Evolutionary conservation across 257 asterid genomes (phyloP).

Genomic region (Rauvolfia tetraphylla): DNA sequence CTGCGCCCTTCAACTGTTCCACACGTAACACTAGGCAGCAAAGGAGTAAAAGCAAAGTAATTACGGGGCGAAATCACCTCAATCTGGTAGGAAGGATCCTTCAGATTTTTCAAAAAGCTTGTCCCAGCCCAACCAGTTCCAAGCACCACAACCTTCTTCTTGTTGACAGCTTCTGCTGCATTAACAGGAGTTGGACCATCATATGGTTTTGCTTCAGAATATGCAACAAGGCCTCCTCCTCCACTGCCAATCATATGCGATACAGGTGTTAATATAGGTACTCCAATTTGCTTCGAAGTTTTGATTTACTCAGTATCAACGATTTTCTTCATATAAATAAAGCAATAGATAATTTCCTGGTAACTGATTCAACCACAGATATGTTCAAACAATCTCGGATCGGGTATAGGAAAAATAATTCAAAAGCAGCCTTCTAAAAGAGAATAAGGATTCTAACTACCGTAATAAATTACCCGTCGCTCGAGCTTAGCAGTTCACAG

Average conservation of each 20-base stretch:
- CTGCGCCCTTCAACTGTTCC: slow-evolving; percentile 97
- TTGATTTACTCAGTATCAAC: neutral
- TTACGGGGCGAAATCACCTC: slow-evolving; percentile 96
- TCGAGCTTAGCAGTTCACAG: neutral
- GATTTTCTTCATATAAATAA: neutral
- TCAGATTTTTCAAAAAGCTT: slow-evolving; percentile 75
- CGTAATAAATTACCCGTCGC: neutral
- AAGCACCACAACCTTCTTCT: slow-evolving; percentile 82
- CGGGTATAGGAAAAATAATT: neutral
- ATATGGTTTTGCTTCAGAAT: slow-evolving; percentile 59
- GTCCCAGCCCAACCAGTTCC: slow-evolving; percentile 99
- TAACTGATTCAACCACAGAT: neutral
- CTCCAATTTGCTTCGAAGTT: neutral
- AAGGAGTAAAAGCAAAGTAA: slow-evolving; percentile 91
- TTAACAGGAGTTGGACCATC: slow-evolving; percentile 30
- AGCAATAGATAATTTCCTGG: neutral
- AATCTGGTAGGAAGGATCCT: slow-evolving; percentile 68
- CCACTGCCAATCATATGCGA: slow-evolving; percentile 44
- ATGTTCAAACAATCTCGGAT: neutral
- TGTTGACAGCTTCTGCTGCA: slow-evolving; percentile 36
- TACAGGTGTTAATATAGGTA: neutral
- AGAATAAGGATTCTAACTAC: neutral
- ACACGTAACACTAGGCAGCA: slow-evolving; percentile 92
- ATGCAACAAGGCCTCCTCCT: slow-evolving; percentile 76
- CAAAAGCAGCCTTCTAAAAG: neutral